Base-by-base conservation (phyloP, 768 basidiomycete species). In the Amanita muscaria region DNA sequence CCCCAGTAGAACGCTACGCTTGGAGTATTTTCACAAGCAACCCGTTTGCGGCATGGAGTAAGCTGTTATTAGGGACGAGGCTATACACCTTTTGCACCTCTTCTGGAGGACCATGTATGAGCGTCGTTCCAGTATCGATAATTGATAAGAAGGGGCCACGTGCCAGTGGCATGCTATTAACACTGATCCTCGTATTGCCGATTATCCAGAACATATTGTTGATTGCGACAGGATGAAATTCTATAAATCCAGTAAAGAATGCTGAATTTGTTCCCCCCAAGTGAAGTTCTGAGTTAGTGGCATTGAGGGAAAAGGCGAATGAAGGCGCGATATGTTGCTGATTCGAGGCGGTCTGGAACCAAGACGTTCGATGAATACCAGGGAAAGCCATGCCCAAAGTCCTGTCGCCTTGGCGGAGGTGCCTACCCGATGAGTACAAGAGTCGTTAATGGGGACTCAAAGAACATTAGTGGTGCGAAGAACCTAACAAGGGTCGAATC, bases 81-180 rank as follows among this genome's bases (percentile, higher is more conserved):
- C 42, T 49, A 45, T 67, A 67, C 21, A 67, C 44, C 27, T 54
- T 50, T 2, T 50, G 48, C 21, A 65, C 64, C 3, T 42, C 51
- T 0, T 44, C 19, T 0, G 47, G 14, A 29, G 65, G 59, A 1
- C 67, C 72, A 7, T 70, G 46, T 45, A 69, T 53, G 41, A 70
- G 53, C 6, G 65, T 66, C 30, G 66, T 69, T 29, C 72, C 73
- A 46, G 63, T 70, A 51, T 73, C 72, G 9, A 73, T 57, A 39
- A 62, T 56, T 8, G 59, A 58, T n/a, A 48, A 40, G 39, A 54
- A 40, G 51, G 49, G 3, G 51, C 57, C 5, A 7, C 23, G 5
- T 51, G n/a, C n/a, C n/a, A n/a, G n/a, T n/a, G n/a, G n/a, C n/a
- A n/a, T 42, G 15, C 40, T 25, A 12, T 40, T 40, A 7, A 40